Base-by-base conservation (phyloP, 495 filamentous ascomycete genomes). In the Neurospora sublineolata region DNA sequence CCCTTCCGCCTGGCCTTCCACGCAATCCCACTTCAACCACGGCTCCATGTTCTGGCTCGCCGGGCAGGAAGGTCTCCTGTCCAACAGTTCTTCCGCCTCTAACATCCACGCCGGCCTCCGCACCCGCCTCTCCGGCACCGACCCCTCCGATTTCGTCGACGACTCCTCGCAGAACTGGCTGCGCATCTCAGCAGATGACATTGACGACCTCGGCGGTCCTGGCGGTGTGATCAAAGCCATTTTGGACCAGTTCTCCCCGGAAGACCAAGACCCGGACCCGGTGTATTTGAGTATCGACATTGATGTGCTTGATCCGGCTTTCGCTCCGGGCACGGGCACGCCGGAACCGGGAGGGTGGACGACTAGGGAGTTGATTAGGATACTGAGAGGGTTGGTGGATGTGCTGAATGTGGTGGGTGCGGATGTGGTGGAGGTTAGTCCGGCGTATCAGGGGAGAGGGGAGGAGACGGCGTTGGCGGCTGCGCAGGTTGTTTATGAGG, bases 1-100 rank as follows among this genome's bases (percentile, higher is more conserved):
- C 79, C 89, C 90, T 0, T 88, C 86, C 16, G 88, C 89, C 69
- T 96, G 93, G 92, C 79, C 84, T 9, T 86, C 84, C 14, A 85
- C 88, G 76, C 91, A 92, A 77, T 84, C 87, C 10, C 84, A 87
- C 72, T 96, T 94, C 82, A 94, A 89, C 77, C 93, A 96, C 79
- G 92, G 93, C 4, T 89, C 85, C 67, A 94, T 94, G 88, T 95
- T 96, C 84, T 92, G 91, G 87, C 85, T 93, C 68, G 92, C 93
- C 3, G 88, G 87, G 67, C 86, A 88, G 33, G 93, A 94, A 79
- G 91, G 91, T 0, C 79, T 94, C 33, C 87, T 94, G 60, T 82
- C 86, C 40, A 91, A 92, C 74, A 78, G 80, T 23, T 89, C 86
- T 4, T 58, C 39, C 2, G 85, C 87, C 20, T 89, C 78, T 3